Conservation (phyloP, 2,329 filamentous ascomycete species). For the Microcyclospora tardicrescens region DNA sequence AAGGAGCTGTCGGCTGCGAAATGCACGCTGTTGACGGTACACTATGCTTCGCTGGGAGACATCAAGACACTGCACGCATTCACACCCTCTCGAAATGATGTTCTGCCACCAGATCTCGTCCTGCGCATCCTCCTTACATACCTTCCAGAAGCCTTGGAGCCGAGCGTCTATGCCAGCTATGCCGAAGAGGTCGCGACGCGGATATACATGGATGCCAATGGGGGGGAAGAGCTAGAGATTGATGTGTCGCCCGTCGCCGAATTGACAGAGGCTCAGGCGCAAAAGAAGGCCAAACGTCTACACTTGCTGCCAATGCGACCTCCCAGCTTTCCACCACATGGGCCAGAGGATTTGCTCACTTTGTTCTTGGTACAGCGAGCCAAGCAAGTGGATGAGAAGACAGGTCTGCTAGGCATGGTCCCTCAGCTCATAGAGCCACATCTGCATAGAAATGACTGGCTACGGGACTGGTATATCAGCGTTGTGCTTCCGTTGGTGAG, state of each 20-base stretch:
- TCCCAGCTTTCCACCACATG: slow-evolving; percentile 35
- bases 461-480: slow-evolving; percentile 57
- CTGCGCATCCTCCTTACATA: slow-evolving; percentile 64
- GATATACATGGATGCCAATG: slow-evolving; percentile 29
- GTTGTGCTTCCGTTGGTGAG: slow-evolving; percentile 56
- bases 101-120: slow-evolving; percentile 51
- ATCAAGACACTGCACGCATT: slow-evolving; percentile 50
- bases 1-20: slow-evolving; percentile 49
- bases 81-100: slow-evolving; percentile 41
- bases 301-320: slow-evolving; percentile 46
- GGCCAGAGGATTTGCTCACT: slow-evolving; percentile 43
- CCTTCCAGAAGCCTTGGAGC: slow-evolving; percentile 57
- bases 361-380: slow-evolving; percentile 56
- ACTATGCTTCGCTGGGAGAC: slow-evolving; percentile 54
- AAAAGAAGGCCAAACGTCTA: slow-evolving; percentile 51
- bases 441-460: slow-evolving; percentile 44
- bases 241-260: slow-evolving; percentile 45
- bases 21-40: slow-evolving; percentile 58
- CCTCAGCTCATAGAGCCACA: slow-evolving; percentile 58
- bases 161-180: slow-evolving; percentile 49
- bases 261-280: slow-evolving; percentile 50
- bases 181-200: slow-evolving; percentile 44
- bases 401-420: slow-evolving; percentile 57
- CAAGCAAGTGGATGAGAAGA: slow-evolving; percentile 56
- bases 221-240: slow-evolving; percentile 30